Percentiles rank a stretch among this genome's conserved stretches.
Conservation (phyloP, 2,329 filamentous ascomycete genomes). For the Ploettnerulaceae sp. region DNA sequence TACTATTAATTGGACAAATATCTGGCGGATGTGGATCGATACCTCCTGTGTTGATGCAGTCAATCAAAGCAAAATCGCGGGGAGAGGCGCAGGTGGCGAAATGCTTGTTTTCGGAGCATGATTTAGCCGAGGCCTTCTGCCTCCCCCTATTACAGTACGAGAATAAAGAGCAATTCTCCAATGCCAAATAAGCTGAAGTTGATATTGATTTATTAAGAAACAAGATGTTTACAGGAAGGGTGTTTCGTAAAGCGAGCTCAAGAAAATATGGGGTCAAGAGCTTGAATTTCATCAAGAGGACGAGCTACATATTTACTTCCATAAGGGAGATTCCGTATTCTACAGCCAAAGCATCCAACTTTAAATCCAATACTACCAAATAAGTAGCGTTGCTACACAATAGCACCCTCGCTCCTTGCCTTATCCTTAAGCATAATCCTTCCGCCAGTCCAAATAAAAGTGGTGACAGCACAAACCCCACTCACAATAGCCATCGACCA, state of each 20-base stretch:
- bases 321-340: background rate
- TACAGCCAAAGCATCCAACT: too few species aligned
- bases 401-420: slow-evolving; percentile 4
- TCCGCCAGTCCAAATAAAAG: slow-evolving; percentile 49
- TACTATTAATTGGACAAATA: too few species aligned
- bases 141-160: background rate
- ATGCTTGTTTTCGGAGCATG: background rate
- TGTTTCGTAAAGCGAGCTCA: too few species aligned
- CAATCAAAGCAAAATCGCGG: background rate
- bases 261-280: too few species aligned
- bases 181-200: too few species aligned
- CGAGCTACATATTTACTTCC: background rate
- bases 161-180: too few species aligned
- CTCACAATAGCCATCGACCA: slow-evolving; percentile 48
- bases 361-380: background rate
- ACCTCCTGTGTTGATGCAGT: too few species aligned
- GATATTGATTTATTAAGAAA: too few species aligned
- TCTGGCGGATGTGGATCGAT: too few species aligned
- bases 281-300: background rate
- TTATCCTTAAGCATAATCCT: slow-evolving; percentile 26
- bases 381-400: slow-evolving; percentile 4
- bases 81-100: slow-evolving; percentile 6
- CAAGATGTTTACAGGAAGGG: too few species aligned
- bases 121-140: background rate
- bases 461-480: slow-evolving; percentile 45